Conservation (phyloP, 768 basidiomycete species). For the Piloderma croceum region DNA sequence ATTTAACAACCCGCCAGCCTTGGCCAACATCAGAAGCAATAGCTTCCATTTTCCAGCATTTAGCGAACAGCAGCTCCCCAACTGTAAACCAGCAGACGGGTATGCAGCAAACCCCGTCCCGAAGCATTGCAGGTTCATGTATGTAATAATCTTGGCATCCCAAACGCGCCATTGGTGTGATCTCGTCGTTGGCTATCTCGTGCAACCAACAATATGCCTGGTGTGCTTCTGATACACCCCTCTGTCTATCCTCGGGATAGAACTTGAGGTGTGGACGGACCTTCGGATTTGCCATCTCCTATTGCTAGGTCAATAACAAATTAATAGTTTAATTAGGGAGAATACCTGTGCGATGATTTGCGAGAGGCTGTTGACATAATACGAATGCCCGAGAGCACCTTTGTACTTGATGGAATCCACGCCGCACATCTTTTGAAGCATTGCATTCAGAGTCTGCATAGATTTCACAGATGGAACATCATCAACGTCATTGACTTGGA, state of each 20-base stretch:
- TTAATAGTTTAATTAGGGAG: background rate
- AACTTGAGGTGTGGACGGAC: conserved; percentile 25
- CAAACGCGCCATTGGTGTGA: conserved; percentile 25
- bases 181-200: conserved; percentile 16
- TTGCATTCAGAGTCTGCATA: no score
- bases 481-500: conserved; percentile 8
- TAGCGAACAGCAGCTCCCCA: conserved; percentile 9
- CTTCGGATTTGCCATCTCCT: conserved; percentile 36
- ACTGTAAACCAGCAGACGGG: conserved; percentile 23
- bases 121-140: conserved; percentile 24
- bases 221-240: conserved; percentile 14
- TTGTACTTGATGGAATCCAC: conserved; percentile 13
- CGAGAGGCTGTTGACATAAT: conserved; percentile 16
- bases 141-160: conserved; percentile 8
- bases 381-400: conserved; percentile 16
- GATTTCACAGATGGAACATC: conserved; percentile 10
- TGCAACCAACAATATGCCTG: conserved; percentile 24
- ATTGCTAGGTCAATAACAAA: background rate
- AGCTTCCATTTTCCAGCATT: conserved; percentile 14
- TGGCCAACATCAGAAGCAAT: background rate
- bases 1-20: conserved; percentile 17
- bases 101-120: conserved; percentile 12
- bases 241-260: conserved; percentile 30
- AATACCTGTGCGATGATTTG: conserved; percentile 29
- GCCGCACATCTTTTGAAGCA: conserved; percentile 19